These are phyloP conservation scores for Besnoitia besnoiti DNA, from an alignment of 169 alveolate genomes.

Conservation along the genomic window DNA sequence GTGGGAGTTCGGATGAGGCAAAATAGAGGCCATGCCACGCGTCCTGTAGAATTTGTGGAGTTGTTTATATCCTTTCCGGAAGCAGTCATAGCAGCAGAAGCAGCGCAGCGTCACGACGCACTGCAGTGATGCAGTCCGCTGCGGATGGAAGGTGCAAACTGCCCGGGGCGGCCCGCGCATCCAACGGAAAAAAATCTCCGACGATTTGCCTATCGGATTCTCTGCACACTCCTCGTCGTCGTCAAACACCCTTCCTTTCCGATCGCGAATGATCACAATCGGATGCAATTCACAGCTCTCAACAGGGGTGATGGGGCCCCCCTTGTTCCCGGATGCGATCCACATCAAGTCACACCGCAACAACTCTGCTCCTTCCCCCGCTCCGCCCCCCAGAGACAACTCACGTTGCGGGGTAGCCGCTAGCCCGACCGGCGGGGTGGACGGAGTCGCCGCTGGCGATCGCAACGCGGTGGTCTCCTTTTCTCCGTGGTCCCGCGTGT, in stretches of 20 bases:
- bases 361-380: conserved; percentile 12
- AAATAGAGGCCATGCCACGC: conserved; percentile 75
- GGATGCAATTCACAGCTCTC: conserved; percentile 83
- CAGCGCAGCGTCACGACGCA: conserved; percentile 80
- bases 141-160: conserved; percentile 82
- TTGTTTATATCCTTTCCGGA: conserved; percentile 76
- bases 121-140: conserved; percentile 77
- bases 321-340: conserved; percentile 11
- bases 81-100: conserved; percentile 79
- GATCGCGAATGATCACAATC: conserved; percentile 77
- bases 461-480: neutral
- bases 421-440: neutral
- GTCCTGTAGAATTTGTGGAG: conserved; percentile 76
- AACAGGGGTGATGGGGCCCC: conserved; percentile 74
- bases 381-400: neutral
- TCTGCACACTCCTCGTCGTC: conserved; percentile 26
- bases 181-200: conserved; percentile 78
- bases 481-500: neutral
- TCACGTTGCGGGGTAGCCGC: neutral
- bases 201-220: conserved; percentile 56
- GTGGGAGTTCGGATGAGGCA: conserved; percentile 78
- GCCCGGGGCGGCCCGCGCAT: conserved; percentile 82
- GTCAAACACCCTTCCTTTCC: conserved; percentile 71
- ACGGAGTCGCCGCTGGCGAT: neutral
- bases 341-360: conserved; percentile 46